These are phyloP conservation scores for Euphorbia celastroides DNA, from an alignment of 441 rosid species.

Conservation along the genomic window DNA sequence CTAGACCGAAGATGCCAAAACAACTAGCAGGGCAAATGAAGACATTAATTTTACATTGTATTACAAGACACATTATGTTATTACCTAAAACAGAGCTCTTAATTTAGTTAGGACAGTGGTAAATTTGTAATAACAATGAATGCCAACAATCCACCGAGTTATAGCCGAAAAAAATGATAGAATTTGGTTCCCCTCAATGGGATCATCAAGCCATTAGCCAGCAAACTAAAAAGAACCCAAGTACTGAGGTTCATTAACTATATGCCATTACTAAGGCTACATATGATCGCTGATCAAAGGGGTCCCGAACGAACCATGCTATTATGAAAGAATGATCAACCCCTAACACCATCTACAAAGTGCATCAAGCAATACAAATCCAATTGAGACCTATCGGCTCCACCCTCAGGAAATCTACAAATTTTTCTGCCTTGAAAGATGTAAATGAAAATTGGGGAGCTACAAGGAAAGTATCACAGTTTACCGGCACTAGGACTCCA, in stretches of 20 bases:
- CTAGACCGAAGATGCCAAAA: too few relatives aligned
- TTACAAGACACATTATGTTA: too few relatives aligned
- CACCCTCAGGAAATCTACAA: constrained; percentile 6
- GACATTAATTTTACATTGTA: too few relatives aligned
- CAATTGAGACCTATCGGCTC: background rate
- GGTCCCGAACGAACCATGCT: background rate
- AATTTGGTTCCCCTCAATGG: background rate
- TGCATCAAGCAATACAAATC: constrained; percentile 8
- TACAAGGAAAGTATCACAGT: constrained; percentile 2
- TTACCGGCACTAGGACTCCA: constrained; percentile 9
- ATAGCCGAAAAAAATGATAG: too few relatives aligned
- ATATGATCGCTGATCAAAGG: constrained; percentile 7
- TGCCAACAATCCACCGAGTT: too few relatives aligned
- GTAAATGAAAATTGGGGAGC: background rate
- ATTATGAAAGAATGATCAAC: background rate
- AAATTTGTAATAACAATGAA: too few relatives aligned
- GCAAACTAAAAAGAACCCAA: background rate
- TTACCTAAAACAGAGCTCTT: too few relatives aligned
- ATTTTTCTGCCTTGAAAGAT: background rate
- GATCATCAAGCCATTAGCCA: background rate
- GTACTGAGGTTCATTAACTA: background rate
- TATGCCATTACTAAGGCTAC: constrained; percentile 6
- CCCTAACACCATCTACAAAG: background rate
- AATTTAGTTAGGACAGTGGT: too few relatives aligned
- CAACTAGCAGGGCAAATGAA: too few relatives aligned